Evolutionary conservation across 768 basidiomycete genomes (phyloP).

Genomic region (Lentinula sp.): DNA sequence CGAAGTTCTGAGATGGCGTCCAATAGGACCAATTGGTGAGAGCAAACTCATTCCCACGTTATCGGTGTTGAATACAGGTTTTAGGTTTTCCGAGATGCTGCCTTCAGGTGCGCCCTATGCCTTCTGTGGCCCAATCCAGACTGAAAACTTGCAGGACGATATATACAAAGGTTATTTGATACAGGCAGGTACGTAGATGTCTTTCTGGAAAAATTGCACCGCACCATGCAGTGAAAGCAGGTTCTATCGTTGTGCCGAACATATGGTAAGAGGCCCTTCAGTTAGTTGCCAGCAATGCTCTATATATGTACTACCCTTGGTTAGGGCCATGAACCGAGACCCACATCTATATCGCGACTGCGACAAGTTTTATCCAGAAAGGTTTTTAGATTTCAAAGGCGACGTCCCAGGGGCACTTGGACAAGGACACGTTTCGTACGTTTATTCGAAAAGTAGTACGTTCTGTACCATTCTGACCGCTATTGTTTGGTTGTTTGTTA

Average conservation of each 20-base stretch:
- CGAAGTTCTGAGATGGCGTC: constrained; percentile 17
- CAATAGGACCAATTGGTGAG: constrained; percentile 16
- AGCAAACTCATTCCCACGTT: not conserved
- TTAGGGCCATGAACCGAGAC: constrained; percentile 19
- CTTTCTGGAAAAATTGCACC: constrained; percentile 6
- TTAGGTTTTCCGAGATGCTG: not conserved
- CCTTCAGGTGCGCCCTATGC: not conserved
- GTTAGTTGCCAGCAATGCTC: no score
- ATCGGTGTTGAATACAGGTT: not conserved
- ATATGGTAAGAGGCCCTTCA: constrained; percentile 9
- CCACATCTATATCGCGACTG: constrained; percentile 15
- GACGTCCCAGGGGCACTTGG: constrained; percentile 14
- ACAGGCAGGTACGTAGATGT: constrained; percentile 8
- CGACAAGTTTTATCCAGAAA: constrained; percentile 14
- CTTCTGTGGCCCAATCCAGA: not conserved
- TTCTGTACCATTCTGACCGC: not conserved
- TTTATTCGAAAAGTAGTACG: constrained; percentile 11
- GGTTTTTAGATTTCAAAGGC: constrained; percentile 10
- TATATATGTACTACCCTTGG: not conserved
- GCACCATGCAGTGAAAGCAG: constrained; percentile 15
- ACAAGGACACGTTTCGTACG: constrained; percentile 18
- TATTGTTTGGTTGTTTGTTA: not conserved
- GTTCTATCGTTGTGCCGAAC: constrained; percentile 14
- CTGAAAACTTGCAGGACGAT: constrained; percentile 10
- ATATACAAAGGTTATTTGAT: constrained; percentile 16